These are phyloP conservation scores for Aureobasidium sp. DNA, from an alignment of 2,329 filamentous ascomycete genomes.

Conservation along the genomic window DNA sequence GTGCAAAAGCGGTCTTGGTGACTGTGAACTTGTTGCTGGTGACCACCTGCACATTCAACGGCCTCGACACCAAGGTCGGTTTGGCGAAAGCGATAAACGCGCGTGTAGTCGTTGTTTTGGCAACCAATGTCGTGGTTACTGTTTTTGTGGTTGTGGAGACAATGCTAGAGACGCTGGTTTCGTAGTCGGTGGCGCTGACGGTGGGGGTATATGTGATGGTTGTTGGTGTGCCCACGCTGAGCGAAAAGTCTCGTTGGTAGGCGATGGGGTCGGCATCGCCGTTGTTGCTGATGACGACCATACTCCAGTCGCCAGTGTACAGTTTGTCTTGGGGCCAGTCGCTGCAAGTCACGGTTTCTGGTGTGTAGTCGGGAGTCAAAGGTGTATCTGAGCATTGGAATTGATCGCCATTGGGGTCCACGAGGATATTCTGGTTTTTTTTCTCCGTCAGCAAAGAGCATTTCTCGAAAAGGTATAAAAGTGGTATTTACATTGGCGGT, in stretches of 20 bases:
- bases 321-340: slow-evolving; percentile 33
- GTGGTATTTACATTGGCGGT: slow-evolving; percentile 24
- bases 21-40: background rate
- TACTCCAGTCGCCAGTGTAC: slow-evolving; percentile 36
- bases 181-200: slow-evolving; percentile 2
- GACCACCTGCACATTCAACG: background rate
- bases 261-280: slow-evolving; percentile 37
- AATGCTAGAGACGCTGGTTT: background rate
- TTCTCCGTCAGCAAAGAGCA: background rate
- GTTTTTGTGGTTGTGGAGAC: background rate
- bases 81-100: background rate
- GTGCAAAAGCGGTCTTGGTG: background rate
- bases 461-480: no score
- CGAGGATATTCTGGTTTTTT: slow-evolving; percentile 30
- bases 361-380: slow-evolving; percentile 33
- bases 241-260: slow-evolving; percentile 35
- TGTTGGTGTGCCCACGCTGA: slow-evolving; percentile 31
- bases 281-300: slow-evolving; percentile 38
- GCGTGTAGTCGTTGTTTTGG: background rate
- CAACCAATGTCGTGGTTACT: background rate
- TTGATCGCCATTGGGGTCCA: slow-evolving; percentile 35
- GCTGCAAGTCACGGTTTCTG: background rate
- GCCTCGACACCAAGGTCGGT: background rate
- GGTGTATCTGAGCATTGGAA: slow-evolving; percentile 35
- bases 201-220: slow-evolving; percentile 26